Conservation (phyloP, 345 rosid genomes). For the Cardiospermum halicacabum region DNA sequence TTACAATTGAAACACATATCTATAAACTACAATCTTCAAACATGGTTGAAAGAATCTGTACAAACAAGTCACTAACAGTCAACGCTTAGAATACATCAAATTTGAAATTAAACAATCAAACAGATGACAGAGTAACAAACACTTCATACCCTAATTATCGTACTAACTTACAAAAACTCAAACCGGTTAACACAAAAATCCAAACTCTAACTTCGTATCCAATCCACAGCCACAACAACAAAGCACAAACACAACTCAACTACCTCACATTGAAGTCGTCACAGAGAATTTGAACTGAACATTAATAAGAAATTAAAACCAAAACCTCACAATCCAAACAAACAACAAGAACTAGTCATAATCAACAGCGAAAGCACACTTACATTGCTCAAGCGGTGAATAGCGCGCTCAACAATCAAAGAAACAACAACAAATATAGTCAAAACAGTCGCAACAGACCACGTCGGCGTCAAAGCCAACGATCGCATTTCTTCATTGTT, state of each 20-base stretch:
- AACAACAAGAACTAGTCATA: background rate
- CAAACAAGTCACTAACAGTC: background rate
- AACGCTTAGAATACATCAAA: background rate
- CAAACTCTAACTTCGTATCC: background rate
- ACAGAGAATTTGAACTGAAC: background rate
- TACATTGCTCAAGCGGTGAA: constrained; percentile 69
- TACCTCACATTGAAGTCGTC: background rate
- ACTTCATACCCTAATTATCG: constrained; percentile 1
- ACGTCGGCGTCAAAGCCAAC: constrained; percentile 80
- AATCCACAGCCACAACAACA: background rate
- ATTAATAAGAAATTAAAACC: background rate
- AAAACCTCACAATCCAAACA: background rate
- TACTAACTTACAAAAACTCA: background rate
- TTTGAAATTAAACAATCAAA: background rate
- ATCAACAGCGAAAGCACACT: constrained; percentile 24
- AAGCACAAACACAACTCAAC: background rate
- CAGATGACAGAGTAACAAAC: background rate
- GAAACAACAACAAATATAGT: constrained; percentile 82
- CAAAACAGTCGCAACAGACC: constrained; percentile 95
- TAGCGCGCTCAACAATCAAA: constrained; percentile 77
- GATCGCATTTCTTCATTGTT: constrained; percentile 44
- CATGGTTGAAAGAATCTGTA: background rate
- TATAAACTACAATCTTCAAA: background rate
- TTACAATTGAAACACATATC: background rate
- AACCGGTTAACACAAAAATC: background rate